These are phyloP conservation scores for Aureobasidium sp. DNA, from an alignment of 2,329 filamentous ascomycete species.

Conservation along the genomic window DNA sequence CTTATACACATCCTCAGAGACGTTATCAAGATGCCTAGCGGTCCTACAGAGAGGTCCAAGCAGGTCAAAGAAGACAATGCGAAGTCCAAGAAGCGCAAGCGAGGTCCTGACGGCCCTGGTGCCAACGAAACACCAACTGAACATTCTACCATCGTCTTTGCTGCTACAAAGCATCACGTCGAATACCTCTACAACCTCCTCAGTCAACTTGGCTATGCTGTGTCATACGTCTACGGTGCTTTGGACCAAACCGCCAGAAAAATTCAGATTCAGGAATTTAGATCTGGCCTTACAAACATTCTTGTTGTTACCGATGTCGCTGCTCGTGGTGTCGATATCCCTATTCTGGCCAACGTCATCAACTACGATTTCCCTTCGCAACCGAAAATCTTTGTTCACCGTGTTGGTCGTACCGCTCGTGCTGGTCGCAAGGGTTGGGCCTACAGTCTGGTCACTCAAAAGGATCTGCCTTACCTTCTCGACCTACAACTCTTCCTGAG, in stretches of 20 bases:
- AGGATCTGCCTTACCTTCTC: conserved; percentile 84
- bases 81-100: conserved; percentile 65
- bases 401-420: conserved; percentile 90
- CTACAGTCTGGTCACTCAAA: conserved; percentile 83
- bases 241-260: conserved; percentile 90
- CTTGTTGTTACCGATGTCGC: conserved; percentile 94
- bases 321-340: conserved; percentile 94
- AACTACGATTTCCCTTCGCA: conserved; percentile 98
- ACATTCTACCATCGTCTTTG: conserved; percentile 91
- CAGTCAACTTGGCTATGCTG: conserved; percentile 72
- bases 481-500: conserved; percentile 92
- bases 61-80: conserved; percentile 39
- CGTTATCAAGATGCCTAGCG: conserved; percentile 80
- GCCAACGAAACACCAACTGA: conserved; percentile 67
- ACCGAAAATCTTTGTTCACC: conserved; percentile 92
- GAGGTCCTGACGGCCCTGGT: conserved; percentile 42
- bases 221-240: conserved; percentile 91
- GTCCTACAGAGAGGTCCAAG: conserved; percentile 50
- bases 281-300: conserved; percentile 76
- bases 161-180: conserved; percentile 93
- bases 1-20: conserved; percentile 83
- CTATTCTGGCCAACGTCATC: conserved; percentile 90
- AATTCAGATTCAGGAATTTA: conserved; percentile 85
- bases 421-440: conserved; percentile 90
- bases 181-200: conserved; percentile 85